These are phyloP conservation scores for Aurantiochytrium sp. DNA, from an alignment of 108 stramenopile species.

Conservation along the genomic window DNA sequence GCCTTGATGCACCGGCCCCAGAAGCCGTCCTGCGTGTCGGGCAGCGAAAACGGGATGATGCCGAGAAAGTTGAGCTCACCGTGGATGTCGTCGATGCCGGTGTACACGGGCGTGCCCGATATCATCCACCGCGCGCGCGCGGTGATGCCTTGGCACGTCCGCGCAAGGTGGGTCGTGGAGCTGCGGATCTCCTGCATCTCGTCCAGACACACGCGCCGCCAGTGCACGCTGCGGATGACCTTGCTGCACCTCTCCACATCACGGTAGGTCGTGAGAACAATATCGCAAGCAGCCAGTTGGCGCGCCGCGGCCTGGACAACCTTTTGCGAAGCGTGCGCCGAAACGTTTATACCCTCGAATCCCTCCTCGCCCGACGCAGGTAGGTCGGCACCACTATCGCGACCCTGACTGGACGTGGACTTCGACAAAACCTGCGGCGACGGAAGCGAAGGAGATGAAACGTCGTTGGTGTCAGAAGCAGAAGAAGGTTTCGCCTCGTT, in stretches of 20 bases:
- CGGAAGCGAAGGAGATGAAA: too few species aligned
- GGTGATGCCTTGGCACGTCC: constrained; percentile 51
- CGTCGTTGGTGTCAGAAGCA: too few species aligned
- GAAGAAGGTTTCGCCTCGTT: too few species aligned
- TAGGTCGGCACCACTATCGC: too few species aligned
- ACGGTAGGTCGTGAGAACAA: constrained; percentile 54
- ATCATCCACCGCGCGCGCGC: constrained; percentile 68
- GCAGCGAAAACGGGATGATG: constrained; percentile 64
- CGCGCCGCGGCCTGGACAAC: background rate
- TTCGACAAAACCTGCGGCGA: too few species aligned
- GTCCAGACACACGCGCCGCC: constrained; percentile 65
- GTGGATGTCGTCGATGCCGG: constrained; percentile 65
- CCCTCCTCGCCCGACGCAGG: too few species aligned
- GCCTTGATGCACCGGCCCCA: constrained; percentile 61
- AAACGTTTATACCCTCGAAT: too few species aligned
- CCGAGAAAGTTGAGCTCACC: constrained; percentile 75
- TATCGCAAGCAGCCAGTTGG: background rate
- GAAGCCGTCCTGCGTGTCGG: constrained; percentile 69
- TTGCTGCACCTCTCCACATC: constrained; percentile 34
- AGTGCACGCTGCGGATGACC: background rate
- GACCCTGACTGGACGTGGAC: too few species aligned
- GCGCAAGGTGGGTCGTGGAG: constrained; percentile 64
- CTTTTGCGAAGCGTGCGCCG: background rate
- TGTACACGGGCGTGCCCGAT: constrained; percentile 69
- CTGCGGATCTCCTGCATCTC: constrained; percentile 77